Conservation (phyloP, 1,284 basidiomycete species). For the Naganishia cerealis region DNA sequence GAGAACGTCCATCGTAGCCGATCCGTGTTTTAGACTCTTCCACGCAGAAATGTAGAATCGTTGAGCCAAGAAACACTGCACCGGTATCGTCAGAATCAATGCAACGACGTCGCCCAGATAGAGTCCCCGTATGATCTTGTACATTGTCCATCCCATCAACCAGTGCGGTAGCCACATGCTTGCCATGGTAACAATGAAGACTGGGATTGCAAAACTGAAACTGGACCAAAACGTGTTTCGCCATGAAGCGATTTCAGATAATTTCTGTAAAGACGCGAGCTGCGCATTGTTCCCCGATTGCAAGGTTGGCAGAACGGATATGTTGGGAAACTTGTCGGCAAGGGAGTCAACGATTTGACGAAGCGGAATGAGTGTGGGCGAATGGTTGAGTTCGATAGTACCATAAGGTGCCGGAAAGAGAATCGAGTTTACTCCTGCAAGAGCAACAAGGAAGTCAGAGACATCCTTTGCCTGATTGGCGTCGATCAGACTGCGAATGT, state of each 20-base stretch:
- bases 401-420: constrained; percentile 70
- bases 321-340: constrained; percentile 61
- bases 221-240: constrained; percentile 74
- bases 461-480: constrained; percentile 22
- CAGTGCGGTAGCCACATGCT: constrained; percentile 62
- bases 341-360: constrained; percentile 82
- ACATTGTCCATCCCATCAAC: constrained; percentile 53
- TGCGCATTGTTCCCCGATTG: constrained; percentile 58
- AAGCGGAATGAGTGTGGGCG: constrained; percentile 70
- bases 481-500: constrained; percentile 6
- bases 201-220: constrained; percentile 79
- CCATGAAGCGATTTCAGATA: constrained; percentile 91
- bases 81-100: constrained; percentile 80
- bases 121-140: constrained; percentile 62
- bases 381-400: constrained; percentile 75
- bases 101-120: constrained; percentile 82
- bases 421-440: constrained; percentile 74
- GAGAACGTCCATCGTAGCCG: constrained; percentile 87
- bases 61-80: constrained; percentile 86
- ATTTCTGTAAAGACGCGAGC: constrained; percentile 81
- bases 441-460: constrained; percentile 56
- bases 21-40: constrained; percentile 84
- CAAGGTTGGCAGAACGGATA: constrained; percentile 49
- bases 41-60: constrained; percentile 87
- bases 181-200: constrained; percentile 89